Evolutionary conservation across 2,329 filamentous ascomycete species (phyloP), one percentile per base, ranked within the genome.

Genomic region (Colletotrichum magnum): DNA sequence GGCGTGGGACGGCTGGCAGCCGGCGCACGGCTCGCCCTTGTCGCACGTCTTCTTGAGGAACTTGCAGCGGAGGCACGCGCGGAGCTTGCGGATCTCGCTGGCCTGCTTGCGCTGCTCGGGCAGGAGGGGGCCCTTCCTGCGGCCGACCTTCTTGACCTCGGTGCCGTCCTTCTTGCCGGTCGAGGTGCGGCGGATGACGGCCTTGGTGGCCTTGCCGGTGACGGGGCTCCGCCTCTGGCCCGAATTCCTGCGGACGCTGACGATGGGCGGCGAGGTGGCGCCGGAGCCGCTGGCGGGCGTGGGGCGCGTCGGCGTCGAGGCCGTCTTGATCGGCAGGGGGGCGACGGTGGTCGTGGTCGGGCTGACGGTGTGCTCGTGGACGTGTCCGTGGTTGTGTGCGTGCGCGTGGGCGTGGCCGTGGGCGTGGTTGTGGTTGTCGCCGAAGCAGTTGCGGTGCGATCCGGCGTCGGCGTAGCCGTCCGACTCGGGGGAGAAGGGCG

Each of bases 21-120:
- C 95, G 76, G 92, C 93, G 82, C 95, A 98, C 67, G 95, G 95
- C 84, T 98, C 95, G 72, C 95, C 95, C 85, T 97, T 98, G 82
- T 98, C 95, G 79, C 95, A 98, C 57, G 95, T 98, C 89, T 98
- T 98, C 89, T 98, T 98, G 80, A 98, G 87, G 86, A 98, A 98
- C 84, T 98, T 98, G 89, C 95, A 98, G 73, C 95, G 92, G 75
- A 98, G 86, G 80, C 95, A 98, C 56, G 95, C 95, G 77, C 95
- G 89, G 75, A 98, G 86, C 83, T 98, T 98, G 80, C 95, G 91
- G 79, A 98, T 98, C 82, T 98, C 95, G 77, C 95, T 96, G 28
- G 95, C 95, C 82, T 98, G 95, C 83, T 97, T 97, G 74, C 95
- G 90, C 85, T 98, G 95, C 80, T 98, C 95, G 12, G 95, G 94